Conservation (phyloP, 768 basidiomycete genomes). For the Krasilnikovozyma curviuscula region DNA sequence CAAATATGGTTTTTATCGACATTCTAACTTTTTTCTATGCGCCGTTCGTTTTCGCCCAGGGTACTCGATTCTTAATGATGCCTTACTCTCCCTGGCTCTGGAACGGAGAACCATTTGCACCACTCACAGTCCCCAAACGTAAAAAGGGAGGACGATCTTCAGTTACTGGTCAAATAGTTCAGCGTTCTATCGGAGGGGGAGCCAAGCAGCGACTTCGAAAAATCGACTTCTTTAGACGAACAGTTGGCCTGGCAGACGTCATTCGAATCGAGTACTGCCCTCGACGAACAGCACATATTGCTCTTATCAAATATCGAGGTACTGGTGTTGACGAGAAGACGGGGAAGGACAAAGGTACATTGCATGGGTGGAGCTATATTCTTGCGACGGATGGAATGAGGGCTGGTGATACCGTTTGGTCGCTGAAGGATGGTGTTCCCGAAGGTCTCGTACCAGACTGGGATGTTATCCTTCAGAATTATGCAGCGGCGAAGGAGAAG, state of each 20-base stretch:
- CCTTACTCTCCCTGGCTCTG: conserved; percentile 13
- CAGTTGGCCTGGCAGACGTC: conserved; percentile 66
- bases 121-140: conserved; percentile 61
- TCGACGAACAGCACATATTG: conserved; percentile 80
- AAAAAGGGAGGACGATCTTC: conserved; percentile 76
- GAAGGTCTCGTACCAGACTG: conserved; percentile 45
- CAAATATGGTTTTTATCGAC: too few species aligned
- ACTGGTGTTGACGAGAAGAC: conserved; percentile 1
- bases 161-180: conserved; percentile 62
- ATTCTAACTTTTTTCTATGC: too few species aligned
- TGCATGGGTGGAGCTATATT: conserved; percentile 67
- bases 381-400: conserved; percentile 74
- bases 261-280: conserved; percentile 95
- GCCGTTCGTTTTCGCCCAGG: too few species aligned
- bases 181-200: conserved; percentile 76
- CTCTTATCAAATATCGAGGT: conserved; percentile 39
- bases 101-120: conserved; percentile 54
- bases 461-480: too few species aligned
- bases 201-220: conserved; percentile 68
- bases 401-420: conserved; percentile 71
- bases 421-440: conserved; percentile 66
- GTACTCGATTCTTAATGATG: conserved; percentile 9
- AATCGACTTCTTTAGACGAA: conserved; percentile 65
- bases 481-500: conserved; percentile 16
- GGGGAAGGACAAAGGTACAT: conserved; percentile 15